Base-by-base conservation (phyloP, 768 basidiomycete genomes). In the Termitomyces sp. region DNA sequence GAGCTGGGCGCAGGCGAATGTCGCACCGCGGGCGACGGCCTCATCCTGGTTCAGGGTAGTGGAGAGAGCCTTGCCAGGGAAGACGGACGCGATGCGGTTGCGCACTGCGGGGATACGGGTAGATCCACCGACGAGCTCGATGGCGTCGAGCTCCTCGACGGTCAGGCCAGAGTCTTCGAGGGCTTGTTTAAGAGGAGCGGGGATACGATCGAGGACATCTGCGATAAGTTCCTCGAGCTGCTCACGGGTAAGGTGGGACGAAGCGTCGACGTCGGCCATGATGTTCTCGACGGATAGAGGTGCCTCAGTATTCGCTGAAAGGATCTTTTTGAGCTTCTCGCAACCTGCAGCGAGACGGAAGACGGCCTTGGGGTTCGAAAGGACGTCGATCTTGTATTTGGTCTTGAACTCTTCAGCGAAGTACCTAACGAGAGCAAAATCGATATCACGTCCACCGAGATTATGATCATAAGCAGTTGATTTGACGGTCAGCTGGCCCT, bases 371-470 rank as follows among this genome's bases (percentile, higher is more conserved):
- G 93, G 90, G 73, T 80, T 94, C 62, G 81, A 82, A 66, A 93
- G 70, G 64, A 98, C 94, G 70, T 98, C 95, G 68, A 98, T 93
- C 74, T 94, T 97, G 85, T 98, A 98, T 71, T 97, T 98, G n/a
- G 73, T 69, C 75, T 94, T 88, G 86, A 98, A 98, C 72, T 98
- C 90, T 30, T 82, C 73, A 9, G 95, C 81, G 68, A 98, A 98
- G 77, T 98, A 84, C 63, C 84, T 69, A 40, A 97, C 82, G 64
- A 99, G 86, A 17, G 88, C 93, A 66, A 84, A 86, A 77, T 99
- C 97, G 71, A 99, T 88, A 72, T 98, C 93, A 53, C 95, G 91
- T 37, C 97, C 96, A 66, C 97, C 96, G 62, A 98, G 84, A 69
- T 98, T 86, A 59, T 85, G 85, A 69, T 98, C 94, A 73, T 89